Evolutionary conservation across 345 rosid species (phyloP), one percentile per base, ranked within the genome.

Genomic region (Salix udensis): DNA sequence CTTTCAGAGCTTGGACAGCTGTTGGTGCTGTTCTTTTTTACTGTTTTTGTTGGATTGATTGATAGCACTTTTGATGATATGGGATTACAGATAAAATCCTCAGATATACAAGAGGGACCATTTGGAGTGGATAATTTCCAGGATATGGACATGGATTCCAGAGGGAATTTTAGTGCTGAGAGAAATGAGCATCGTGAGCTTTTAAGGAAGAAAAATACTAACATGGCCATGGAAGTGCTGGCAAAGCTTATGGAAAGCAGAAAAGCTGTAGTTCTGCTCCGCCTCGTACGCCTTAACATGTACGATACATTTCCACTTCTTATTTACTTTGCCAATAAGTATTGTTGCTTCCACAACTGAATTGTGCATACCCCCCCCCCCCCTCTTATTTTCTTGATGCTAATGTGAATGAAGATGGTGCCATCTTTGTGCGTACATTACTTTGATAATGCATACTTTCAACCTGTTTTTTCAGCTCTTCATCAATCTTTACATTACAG

Each of bases 201-300:
- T 31, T 76, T 86, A 18, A 80, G 83, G 78, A 77, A 69, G 77
- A 76, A 48, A 34, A 89, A 89, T 81, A 77, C 89, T 69, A 34
- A 79, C 61, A 52, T 81, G 77, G 84, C 89, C 50, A 40, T 90
- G 44, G 89, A 90, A 74, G 84, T 88, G 34, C 58, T 90, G 73
- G 84, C 71, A 48, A 83, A 84, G 70, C 79, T 90, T 37, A 78
- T 86, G 3, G 82, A 87, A 78, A 82, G 84, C 79, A 80, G 84
- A 78, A 87, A 84, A 72, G 88, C 89, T 58, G 55, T 77, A 30
- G 74, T 79, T 79, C 80, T 88, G 46, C 88, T 90, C 71, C 88
- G 89, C 74, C 83, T 87, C 71, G 73, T 90, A 77, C 82, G 79
- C 82, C 69, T 88, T 69, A 88, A 90, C 82, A 70, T 88, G 93